These are phyloP conservation scores for Aquilaria malaccensis DNA, from an alignment of 345 rosid species.

Conservation along the genomic window DNA sequence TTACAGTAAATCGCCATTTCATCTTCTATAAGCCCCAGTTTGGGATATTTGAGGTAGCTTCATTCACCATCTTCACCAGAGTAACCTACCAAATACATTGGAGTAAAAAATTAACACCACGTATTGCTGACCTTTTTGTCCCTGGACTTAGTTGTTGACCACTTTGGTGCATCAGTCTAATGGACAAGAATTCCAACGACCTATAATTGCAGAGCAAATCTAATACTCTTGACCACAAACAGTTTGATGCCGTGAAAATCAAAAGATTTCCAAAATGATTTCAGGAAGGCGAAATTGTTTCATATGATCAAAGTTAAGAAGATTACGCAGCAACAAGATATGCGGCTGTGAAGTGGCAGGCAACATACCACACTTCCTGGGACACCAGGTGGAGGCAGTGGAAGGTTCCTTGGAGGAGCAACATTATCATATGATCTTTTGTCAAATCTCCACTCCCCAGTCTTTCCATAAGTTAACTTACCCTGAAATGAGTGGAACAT, in stretches of 20 bases:
- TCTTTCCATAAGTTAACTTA: conserved; percentile 73
- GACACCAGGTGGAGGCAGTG: conserved; percentile 93
- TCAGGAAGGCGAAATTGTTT: no score
- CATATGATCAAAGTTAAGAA: neutral
- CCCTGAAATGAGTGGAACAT: conserved; percentile 43
- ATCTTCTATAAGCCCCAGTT: conserved; percentile 49
- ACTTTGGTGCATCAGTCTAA: neutral
- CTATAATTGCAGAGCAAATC: no score
- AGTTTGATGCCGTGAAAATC: no score
- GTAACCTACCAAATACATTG: conserved; percentile 51
- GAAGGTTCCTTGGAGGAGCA: conserved; percentile 77
- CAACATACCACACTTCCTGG: conserved; percentile 88
- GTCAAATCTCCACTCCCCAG: conserved; percentile 97
- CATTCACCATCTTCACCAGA: conserved; percentile 86
- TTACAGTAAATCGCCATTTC: neutral
- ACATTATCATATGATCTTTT: conserved; percentile 62
- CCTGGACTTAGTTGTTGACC: neutral
- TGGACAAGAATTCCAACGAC: neutral
- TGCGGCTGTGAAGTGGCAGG: no score
- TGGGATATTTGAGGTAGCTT: conserved; percentile 85
- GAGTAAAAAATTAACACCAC: neutral
- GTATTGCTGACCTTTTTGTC: no score
- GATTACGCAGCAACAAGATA: neutral
- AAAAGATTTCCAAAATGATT: no score
- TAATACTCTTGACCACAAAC: no score